A percentile compares a stretch with the other conserved stretches of the same genome.
phyloP scores from a whole-genome alignment of 768 basidiomycete species.

The Lentinula lateritia region DNA sequence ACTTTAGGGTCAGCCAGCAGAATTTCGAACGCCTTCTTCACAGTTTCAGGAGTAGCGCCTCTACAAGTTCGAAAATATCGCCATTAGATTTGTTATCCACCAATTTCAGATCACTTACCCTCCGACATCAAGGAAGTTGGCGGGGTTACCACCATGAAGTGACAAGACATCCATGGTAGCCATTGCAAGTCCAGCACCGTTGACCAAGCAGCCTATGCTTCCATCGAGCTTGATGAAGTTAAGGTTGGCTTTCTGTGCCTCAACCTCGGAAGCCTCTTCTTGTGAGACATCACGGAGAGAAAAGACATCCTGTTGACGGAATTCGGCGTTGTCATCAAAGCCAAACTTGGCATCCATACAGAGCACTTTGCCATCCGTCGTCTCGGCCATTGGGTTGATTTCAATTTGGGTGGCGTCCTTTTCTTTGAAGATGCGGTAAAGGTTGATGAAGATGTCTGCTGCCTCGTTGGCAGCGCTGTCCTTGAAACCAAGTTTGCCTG shows the following conservation, averaged over 20 bases:
- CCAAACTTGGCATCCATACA: conserved; percentile 99
- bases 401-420: conserved; percentile 99
- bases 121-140: conserved; percentile 98
- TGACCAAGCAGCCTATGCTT: conserved; percentile 93
- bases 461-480: conserved; percentile 69
- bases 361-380: conserved; percentile 85
- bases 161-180: conserved; percentile 99
- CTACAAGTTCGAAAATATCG: conserved; percentile 27
- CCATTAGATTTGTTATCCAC: background rate
- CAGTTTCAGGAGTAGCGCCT: conserved; percentile 98
- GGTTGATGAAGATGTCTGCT: conserved; percentile 87
- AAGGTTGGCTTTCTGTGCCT: conserved; percentile 92
- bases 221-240: conserved; percentile 99
- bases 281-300: conserved; percentile 86
- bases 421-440: conserved; percentile 97
- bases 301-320: conserved; percentile 91
- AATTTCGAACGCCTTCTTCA: conserved; percentile 99
- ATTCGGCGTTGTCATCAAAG: conserved; percentile 99
- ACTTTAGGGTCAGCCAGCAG: conserved; percentile 86
- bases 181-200: conserved; percentile 98
- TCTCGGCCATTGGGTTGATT: conserved; percentile 96
- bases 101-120: conserved; percentile 44
- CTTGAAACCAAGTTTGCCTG: conserved; percentile 89
- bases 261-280: conserved; percentile 96
- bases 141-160: conserved; percentile 92